Base-by-base conservation (phyloP, 768 basidiomycete species). In the Russula dissimulans region DNA sequence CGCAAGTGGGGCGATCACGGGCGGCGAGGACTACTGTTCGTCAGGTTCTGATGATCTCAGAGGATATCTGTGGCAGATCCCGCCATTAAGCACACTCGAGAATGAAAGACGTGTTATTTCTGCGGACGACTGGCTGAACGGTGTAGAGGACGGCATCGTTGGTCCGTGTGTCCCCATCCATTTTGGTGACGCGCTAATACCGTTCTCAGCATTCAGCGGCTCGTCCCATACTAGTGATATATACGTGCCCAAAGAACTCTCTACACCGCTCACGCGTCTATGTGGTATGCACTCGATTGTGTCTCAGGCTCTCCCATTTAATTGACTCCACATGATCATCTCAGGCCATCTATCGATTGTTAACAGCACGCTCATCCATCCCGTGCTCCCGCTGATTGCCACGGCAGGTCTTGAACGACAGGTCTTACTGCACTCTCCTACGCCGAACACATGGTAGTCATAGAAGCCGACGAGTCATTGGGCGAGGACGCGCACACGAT, bases 11-110 rank as follows among this genome's bases (percentile, higher is more conserved):
- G 77, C 78, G 1, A 79, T 78, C 4, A 66, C 78, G 36, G 74
- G 78, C 49, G 71, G 66, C 26, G 86, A 87, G 57, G 70, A 76
- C 32, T 81, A 86, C 65, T 92, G 85, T 67, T 79, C 78, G 38
- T 80, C 81, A n/a, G 91, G 91, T 15, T 91, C 88, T 11, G 91
- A 93, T 68, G 88, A 92, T 70, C 92, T 91, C 68, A 77, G 83
- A 41, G 81, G 78, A 18, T 92, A 92, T 64, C 69, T 90, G 26
- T 93, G 91, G 91, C 81, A 79, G 65, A 74, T 93, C 39, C 90
- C 91, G 4, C 67, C 78, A 12, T 62, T 78, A 3, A 59, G 65
- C 11, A 71, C 73, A 17, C 75, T 89, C 45, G 59, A 67, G 1
- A 76, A 77, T 26, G 71, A 71, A 61, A 76, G 88, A 46, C 69